phyloP scores from a whole-genome alignment of 2,329 filamentous ascomycete species.

The Monosporascus sp. region DNA sequence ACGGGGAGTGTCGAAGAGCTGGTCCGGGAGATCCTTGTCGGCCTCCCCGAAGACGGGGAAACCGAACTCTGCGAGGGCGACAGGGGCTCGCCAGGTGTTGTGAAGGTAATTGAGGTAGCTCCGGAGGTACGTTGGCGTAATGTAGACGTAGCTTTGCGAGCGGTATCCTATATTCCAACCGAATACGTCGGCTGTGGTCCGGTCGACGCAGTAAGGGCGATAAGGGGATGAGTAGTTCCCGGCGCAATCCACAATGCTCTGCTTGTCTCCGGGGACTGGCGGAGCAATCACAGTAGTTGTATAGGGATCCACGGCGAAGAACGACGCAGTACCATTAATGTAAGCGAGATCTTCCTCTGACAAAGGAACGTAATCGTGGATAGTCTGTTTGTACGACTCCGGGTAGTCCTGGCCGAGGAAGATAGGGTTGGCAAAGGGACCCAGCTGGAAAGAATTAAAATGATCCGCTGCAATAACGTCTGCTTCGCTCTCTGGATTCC shows the following conservation, averaged over 20 bases:
- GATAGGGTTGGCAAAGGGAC: conserved; percentile 47
- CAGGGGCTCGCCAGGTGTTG: conserved; percentile 49
- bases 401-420: conserved; percentile 48
- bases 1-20: conserved; percentile 47
- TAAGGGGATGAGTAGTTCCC: conserved; percentile 37
- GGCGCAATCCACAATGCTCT: conserved; percentile 42
- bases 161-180: conserved; percentile 56
- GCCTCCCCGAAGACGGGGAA: conserved; percentile 48
- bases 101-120: conserved; percentile 51
- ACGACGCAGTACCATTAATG: conserved; percentile 47
- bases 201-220: conserved; percentile 48
- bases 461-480: conserved; percentile 41
- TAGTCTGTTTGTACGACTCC: conserved; percentile 37
- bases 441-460: conserved; percentile 42
- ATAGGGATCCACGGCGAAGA: conserved; percentile 54
- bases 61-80: conserved; percentile 50
- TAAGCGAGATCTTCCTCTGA: conserved; percentile 41
- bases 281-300: conserved; percentile 29
- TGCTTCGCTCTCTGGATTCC: conserved; percentile 29
- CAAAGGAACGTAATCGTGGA: conserved; percentile 40
- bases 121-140: conserved; percentile 52
- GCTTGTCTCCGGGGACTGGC: conserved; percentile 42
- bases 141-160: conserved; percentile 51
- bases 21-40: conserved; percentile 37
- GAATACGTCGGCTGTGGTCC: conserved; percentile 38